Base-by-base conservation (phyloP, 192 early-diverging fungal species). In the Spinellus fusiger region DNA sequence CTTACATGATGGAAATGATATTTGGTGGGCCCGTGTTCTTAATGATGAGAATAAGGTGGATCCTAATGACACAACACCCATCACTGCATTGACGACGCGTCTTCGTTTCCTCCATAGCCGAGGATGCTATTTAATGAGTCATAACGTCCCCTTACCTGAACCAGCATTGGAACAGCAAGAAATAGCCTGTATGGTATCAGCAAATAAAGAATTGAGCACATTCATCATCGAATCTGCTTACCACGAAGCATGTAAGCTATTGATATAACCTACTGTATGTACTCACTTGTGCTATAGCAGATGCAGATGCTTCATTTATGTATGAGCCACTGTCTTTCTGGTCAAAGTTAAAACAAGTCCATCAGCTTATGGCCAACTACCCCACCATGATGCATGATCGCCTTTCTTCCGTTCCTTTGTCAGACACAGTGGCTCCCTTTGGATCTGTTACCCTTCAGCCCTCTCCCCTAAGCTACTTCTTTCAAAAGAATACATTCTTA, bases 121-220 rank as follows among this genome's bases (percentile, higher is more conserved):
- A 55, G 82, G 88, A 46, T 95, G 95, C 52, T 86, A 86, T 49
- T 74, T 98, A 22, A 86, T 88, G 65, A 91, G 90, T 18, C 85
- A 92, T 73, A 74, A 79, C 58, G 77, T 82, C 40, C 76, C 85
- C 67, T 78, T 97, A 28, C 91, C 95, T 53, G 83, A 86, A 51
- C 93, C 89, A 89, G 93, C 81, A 18, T 92, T 85, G 64, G 86
- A 83, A 29, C 93, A 96, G 70, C 87, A 91, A 49, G 94, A 98
- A 63, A 86, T 97, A 27, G 94, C 92, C 23, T 95, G 96, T 48
- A 93, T 95, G 81, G 90, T 88, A 65, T 83, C 83, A 25, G 79
- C 84, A 33, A 77, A 73, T 48, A 71, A 81, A 20, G 64, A 77
- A 47, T 77, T 83, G 57, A 88, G 88, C 22, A 55, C 78, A 6